A percentile compares a stretch with the other conserved stretches of the same genome.
Conservation (phyloP, 345 rosid species). For the Viola odorata region DNA sequence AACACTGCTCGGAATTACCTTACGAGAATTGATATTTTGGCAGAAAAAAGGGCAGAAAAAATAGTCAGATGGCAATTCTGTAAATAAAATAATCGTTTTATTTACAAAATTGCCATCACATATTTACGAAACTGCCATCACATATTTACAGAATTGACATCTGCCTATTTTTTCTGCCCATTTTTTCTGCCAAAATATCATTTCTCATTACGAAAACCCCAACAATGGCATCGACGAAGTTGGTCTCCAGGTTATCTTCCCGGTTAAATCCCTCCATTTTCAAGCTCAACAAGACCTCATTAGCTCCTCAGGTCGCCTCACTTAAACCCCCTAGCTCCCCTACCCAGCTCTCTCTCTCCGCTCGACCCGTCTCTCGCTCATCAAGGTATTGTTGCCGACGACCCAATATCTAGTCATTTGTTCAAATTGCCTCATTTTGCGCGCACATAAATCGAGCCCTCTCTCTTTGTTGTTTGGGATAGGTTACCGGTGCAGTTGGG, state of each 20-base stretch:
- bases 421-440: background rate
- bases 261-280: slow-evolving; percentile 37
- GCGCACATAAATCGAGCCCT: background rate
- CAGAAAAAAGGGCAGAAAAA: no score
- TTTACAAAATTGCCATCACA: no score
- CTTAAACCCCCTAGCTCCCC: slow-evolving; percentile 21
- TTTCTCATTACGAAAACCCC: background rate
- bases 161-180: no score
- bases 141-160: no score
- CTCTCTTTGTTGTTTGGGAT: background rate
- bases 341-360: slow-evolving; percentile 21
- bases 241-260: slow-evolving; percentile 44
- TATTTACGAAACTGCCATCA: no score
- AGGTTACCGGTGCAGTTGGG: slow-evolving; percentile 60
- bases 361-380: slow-evolving; percentile 33
- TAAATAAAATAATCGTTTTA: no score
- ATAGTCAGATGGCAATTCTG: no score
- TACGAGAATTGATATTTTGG: no score
- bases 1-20: no score
- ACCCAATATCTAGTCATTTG: background rate
- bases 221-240: slow-evolving; percentile 46
- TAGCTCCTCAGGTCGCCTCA: slow-evolving; percentile 30
- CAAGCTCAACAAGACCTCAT: slow-evolving; percentile 31
- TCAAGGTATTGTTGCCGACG: slow-evolving; percentile 22
- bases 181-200: no score